Conservation (phyloP, 257 asterid genomes). For the Marsdenia floribunda region DNA sequence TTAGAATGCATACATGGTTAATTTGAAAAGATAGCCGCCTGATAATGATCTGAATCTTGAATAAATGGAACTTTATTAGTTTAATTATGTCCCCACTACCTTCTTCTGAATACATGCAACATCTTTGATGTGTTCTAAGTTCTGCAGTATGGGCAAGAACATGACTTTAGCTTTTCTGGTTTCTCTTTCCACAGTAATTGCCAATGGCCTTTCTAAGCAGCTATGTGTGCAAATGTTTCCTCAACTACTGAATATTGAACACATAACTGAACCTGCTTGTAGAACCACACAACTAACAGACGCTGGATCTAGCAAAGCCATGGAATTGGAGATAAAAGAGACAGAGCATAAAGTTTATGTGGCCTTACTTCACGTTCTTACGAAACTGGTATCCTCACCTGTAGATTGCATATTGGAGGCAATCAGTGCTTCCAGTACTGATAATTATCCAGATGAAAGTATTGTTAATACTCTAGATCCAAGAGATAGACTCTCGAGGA, state of each 20-base stretch:
- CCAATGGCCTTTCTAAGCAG: slow-evolving; percentile 48
- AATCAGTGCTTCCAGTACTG: slow-evolving; percentile 76
- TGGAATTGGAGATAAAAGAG: slow-evolving; percentile 31
- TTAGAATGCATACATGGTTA: neutral
- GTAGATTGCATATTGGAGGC: slow-evolving; percentile 54
- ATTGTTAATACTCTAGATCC: slow-evolving; percentile 56
- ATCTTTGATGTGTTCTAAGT: neutral
- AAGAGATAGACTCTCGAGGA: slow-evolving; percentile 34
- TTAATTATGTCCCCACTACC: neutral
- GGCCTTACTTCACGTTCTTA: slow-evolving; percentile 51
- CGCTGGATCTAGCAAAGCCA: slow-evolving; percentile 23
- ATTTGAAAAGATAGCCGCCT: neutral
- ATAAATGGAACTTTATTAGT: neutral
- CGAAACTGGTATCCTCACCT: slow-evolving; percentile 32
- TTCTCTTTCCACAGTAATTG: slow-evolving; percentile 52
- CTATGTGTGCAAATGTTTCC: slow-evolving; percentile 56
- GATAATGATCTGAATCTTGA: too few species aligned
- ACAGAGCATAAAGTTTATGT: slow-evolving; percentile 58
- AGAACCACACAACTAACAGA: slow-evolving; percentile 16
- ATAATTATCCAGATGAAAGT: slow-evolving; percentile 64
- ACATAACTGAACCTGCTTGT: slow-evolving; percentile 19
- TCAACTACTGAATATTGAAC: slow-evolving; percentile 44
- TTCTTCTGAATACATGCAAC: neutral
- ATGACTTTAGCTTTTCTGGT: slow-evolving; percentile 12
- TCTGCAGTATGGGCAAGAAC: neutral